A percentile compares a stretch with the other conserved stretches of the same genome.
Conservation (phyloP, 78 protist genomes). For the Dictyostelium purpureum region DNA sequence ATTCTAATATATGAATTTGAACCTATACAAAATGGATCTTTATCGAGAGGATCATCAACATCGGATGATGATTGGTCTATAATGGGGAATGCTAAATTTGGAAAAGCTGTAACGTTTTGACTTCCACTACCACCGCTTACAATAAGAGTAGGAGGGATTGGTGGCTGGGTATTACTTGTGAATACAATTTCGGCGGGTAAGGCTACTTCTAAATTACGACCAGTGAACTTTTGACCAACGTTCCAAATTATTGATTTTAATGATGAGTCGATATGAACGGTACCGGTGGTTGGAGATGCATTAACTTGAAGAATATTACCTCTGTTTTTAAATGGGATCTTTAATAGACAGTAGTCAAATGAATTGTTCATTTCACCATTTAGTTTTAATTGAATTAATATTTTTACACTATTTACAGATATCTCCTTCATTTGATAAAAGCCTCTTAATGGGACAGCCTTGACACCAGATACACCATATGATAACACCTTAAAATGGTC, state of each 20-base stretch:
- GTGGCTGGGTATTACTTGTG: not conserved
- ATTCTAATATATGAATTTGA: slow-evolving; percentile 40
- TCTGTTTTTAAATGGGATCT: slow-evolving; percentile 46
- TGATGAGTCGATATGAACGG: not conserved
- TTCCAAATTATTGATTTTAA: slow-evolving; percentile 55
- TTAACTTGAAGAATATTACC: slow-evolving; percentile 14
- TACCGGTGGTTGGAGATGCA: slow-evolving; percentile 56
- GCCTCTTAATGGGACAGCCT: slow-evolving; percentile 47
- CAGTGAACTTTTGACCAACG: slow-evolving; percentile 63
- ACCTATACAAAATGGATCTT: slow-evolving; percentile 56
- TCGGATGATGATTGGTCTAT: not conserved
- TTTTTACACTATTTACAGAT: not conserved
- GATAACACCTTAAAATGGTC: slow-evolving; percentile 22
- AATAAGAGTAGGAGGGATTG: slow-evolving; percentile 55
- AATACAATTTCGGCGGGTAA: slow-evolving; percentile 60
- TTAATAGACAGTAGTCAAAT: slow-evolving; percentile 45
- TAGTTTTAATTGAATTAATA: slow-evolving; percentile 62
- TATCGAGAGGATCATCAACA: not conserved
- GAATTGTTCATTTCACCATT: slow-evolving; percentile 7
- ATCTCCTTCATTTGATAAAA: slow-evolving; percentile 76
- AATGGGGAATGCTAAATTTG: slow-evolving; percentile 32
- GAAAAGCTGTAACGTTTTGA: slow-evolving; percentile 23
- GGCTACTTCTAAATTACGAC: slow-evolving; percentile 63
- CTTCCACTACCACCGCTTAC: slow-evolving; percentile 30
- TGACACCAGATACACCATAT: slow-evolving; percentile 30